Conservation (phyloP, 129 eudicot genomes). For the Cynara cardunculus region DNA sequence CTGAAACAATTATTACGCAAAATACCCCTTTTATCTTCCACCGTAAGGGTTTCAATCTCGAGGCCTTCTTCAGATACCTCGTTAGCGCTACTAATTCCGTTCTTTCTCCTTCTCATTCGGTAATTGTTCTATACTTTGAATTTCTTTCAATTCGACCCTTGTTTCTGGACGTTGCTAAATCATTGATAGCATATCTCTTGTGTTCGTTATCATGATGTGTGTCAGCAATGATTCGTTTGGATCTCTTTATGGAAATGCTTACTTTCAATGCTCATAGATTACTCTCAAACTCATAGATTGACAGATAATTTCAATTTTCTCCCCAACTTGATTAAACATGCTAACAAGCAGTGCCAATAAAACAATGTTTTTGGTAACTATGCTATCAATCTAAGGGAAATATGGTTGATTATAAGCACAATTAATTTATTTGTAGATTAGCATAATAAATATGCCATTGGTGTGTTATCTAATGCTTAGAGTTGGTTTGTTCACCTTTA, state of each 20-base stretch:
- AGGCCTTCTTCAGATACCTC: conserved; percentile 64
- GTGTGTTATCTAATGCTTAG: background rate
- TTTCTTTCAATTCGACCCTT: background rate
- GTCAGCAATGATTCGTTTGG: too few species aligned
- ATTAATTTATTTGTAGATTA: background rate
- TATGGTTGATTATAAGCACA: background rate
- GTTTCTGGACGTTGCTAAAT: background rate
- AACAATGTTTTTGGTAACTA: background rate
- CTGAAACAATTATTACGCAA: conserved; percentile 52
- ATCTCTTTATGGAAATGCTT: too few species aligned
- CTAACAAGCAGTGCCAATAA: background rate
- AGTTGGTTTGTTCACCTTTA: conserved; percentile 5
- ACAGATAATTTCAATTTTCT: background rate
- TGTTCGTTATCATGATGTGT: background rate
- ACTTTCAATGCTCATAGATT: too few species aligned
- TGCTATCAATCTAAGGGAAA: background rate
- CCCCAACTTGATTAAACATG: background rate
- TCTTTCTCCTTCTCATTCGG: conserved; percentile 47
- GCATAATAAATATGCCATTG: background rate
- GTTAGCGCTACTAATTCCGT: conserved; percentile 55
- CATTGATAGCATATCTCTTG: background rate
- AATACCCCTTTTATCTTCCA: conserved; percentile 40
- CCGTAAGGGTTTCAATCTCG: conserved; percentile 55
- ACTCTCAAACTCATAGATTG: too few species aligned
- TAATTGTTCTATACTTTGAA: conserved; percentile 12